These are phyloP conservation scores for Apiospora arundinis DNA, from an alignment of 2,329 filamentous ascomycete species.

Conservation along the genomic window DNA sequence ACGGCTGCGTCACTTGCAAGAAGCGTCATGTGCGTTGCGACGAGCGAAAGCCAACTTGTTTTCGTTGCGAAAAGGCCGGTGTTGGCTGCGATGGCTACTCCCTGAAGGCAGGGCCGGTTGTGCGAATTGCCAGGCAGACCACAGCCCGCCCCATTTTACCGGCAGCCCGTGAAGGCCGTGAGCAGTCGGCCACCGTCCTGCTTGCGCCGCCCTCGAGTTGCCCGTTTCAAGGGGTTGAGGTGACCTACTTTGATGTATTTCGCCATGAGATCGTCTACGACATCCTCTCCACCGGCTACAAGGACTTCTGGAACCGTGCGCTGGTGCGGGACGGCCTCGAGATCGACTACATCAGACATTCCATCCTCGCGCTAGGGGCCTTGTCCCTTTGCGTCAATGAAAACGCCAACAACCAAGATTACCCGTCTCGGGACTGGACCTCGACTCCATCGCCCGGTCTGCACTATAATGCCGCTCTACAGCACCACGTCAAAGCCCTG, in stretches of 20 bases:
- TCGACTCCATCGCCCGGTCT: background rate
- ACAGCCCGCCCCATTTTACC: background rate
- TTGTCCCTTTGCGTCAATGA: background rate
- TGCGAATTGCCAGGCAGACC: background rate
- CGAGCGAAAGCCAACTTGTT: background rate
- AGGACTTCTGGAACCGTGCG: background rate
- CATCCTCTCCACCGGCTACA: background rate
- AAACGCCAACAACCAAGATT: background rate
- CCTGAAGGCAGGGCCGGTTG: background rate
- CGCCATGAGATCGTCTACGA: background rate
- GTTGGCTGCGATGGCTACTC: background rate
- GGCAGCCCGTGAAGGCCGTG: background rate
- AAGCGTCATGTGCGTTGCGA: constrained; percentile 12
- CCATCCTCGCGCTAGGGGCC: background rate
- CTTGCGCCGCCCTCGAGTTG: background rate
- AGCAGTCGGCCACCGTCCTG: background rate
- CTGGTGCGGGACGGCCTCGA: background rate
- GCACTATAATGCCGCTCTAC: constrained; percentile 1
- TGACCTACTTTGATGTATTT: constrained; percentile 8
- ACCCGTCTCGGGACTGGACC: background rate
- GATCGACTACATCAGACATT: background rate
- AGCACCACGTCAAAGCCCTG: background rate
- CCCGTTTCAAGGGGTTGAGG: background rate
- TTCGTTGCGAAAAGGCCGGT: background rate
- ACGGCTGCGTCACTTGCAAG: constrained; percentile 7